These are phyloP conservation scores for Aspergillus campestris DNA, from an alignment of 495 filamentous ascomycete species.

Conservation along the genomic window DNA sequence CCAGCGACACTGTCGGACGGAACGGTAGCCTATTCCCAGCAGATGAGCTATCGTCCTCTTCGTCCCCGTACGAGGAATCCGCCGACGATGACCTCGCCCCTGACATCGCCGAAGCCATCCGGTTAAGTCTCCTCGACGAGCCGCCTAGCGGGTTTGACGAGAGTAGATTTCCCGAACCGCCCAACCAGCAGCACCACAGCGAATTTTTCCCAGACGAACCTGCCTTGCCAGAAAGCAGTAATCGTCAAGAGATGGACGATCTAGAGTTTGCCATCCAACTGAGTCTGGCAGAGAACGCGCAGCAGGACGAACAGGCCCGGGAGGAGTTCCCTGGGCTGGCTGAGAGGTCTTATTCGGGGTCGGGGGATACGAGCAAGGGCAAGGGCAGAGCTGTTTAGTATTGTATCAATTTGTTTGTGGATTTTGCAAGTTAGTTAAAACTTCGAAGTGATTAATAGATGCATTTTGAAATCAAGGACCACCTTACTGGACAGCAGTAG, in stretches of 20 bases:
- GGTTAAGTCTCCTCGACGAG: slow-evolving; percentile 60
- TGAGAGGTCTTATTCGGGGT: slow-evolving; percentile 30
- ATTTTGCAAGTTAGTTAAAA: background rate
- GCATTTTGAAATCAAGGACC: too few species aligned
- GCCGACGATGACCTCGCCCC: slow-evolving; percentile 56
- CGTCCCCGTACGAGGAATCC: slow-evolving; percentile 30
- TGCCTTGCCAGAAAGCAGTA: slow-evolving; percentile 26
- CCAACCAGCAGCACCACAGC: background rate
- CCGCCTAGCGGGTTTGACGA: slow-evolving; percentile 8
- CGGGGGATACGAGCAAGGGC: slow-evolving; percentile 30
- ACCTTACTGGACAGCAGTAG: background rate
- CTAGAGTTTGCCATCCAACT: slow-evolving; percentile 76
- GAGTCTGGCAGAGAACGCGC: slow-evolving; percentile 64
- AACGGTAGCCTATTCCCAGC: slow-evolving; percentile 44
- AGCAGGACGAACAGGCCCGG: slow-evolving; percentile 18
- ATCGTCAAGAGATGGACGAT: slow-evolving; percentile 56
- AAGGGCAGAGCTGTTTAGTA: slow-evolving; percentile 36
- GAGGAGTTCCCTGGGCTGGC: slow-evolving; percentile 54
- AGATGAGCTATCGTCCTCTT: slow-evolving; percentile 35
- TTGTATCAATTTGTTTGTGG: background rate
- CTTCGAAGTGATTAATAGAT: too few species aligned
- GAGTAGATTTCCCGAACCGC: too few species aligned
- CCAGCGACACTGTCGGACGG: slow-evolving; percentile 32
- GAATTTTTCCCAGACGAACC: slow-evolving; percentile 15
- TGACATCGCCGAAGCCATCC: slow-evolving; percentile 74